Conservation (phyloP, 257 asterid species). For the Solanum virginianum region DNA sequence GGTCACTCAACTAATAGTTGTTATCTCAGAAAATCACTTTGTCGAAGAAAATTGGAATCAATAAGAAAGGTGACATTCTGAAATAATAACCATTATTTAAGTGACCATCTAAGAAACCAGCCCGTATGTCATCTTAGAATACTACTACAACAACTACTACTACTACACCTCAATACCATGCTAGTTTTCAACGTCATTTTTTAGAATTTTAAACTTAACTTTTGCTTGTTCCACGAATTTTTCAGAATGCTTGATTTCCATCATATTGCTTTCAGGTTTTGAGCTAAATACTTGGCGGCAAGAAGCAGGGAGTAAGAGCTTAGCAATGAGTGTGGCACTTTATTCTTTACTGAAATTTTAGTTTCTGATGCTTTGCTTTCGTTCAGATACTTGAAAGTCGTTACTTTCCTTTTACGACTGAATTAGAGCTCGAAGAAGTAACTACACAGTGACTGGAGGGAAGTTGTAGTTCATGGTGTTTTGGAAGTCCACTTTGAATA, state of each 20-base stretch:
- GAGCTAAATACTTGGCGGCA: not conserved
- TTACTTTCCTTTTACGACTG: slow-evolving; percentile 1
- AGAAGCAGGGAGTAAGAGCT: not conserved
- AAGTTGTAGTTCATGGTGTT: not conserved
- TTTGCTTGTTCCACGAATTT: not conserved
- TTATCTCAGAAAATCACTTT: not conserved
- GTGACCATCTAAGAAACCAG: not conserved
- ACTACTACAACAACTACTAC: not conserved
- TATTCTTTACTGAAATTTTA: not conserved
- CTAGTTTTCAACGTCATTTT: not conserved
- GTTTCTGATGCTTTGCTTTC: slow-evolving; percentile 15
- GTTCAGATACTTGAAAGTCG: slow-evolving; percentile 21
- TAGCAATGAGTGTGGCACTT: not conserved
- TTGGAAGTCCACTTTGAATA: not conserved
- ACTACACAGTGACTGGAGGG: not conserved
- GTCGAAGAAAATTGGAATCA: not conserved
- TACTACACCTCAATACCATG: not conserved
- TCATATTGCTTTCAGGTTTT: not conserved
- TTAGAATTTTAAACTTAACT: not conserved
- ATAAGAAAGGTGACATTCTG: not conserved
- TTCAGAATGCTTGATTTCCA: not conserved
- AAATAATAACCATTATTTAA: not conserved
- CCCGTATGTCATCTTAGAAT: not conserved
- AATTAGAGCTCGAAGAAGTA: not conserved
- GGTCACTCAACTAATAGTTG: not conserved